A percentile compares a stretch with the other conserved stretches of the same genome.
Conservation (phyloP, 352 stramenopile species). For the Thalassiosira exigua region DNA sequence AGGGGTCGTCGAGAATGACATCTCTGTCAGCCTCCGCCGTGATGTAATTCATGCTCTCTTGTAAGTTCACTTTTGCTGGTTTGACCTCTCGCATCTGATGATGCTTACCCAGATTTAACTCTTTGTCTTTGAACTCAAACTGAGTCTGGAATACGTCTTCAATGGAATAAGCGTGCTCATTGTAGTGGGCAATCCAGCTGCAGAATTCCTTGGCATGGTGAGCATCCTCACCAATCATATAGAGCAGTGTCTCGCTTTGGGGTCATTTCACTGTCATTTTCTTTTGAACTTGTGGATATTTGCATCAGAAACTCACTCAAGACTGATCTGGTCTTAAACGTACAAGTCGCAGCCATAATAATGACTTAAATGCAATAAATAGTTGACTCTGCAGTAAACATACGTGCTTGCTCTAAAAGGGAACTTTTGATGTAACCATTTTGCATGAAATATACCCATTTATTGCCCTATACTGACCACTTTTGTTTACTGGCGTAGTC, state of each 20-base stretch:
- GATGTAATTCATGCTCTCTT: constrained; percentile 11
- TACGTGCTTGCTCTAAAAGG: too few relatives aligned
- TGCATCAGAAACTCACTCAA: too few relatives aligned
- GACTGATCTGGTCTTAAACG: too few relatives aligned
- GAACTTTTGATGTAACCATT: too few relatives aligned
- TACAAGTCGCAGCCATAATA: too few relatives aligned
- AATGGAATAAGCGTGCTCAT: background rate
- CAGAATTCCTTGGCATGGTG: constrained; percentile 5
- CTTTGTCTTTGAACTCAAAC: background rate
- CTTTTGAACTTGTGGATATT: too few relatives aligned
- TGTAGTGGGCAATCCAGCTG: background rate
- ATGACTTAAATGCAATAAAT: too few relatives aligned
- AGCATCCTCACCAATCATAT: constrained; percentile 14
- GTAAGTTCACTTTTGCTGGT: background rate
- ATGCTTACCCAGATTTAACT: constrained; percentile 3
- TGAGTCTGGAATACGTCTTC: background rate
- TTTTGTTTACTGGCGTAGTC: too few relatives aligned
- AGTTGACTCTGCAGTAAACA: too few relatives aligned
- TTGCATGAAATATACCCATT: too few relatives aligned
- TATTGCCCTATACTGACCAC: too few relatives aligned
- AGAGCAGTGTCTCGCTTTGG: constrained; percentile 1
- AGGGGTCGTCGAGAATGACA: background rate
- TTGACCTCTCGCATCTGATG: background rate
- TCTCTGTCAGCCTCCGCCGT: background rate
- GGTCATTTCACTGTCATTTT: constrained; percentile 4